Percentiles rank a stretch among this genome's conserved stretches.
phyloP scores from a whole-genome alignment of 2,329 filamentous ascomycete genomes.

The Neonectria ditissima region DNA sequence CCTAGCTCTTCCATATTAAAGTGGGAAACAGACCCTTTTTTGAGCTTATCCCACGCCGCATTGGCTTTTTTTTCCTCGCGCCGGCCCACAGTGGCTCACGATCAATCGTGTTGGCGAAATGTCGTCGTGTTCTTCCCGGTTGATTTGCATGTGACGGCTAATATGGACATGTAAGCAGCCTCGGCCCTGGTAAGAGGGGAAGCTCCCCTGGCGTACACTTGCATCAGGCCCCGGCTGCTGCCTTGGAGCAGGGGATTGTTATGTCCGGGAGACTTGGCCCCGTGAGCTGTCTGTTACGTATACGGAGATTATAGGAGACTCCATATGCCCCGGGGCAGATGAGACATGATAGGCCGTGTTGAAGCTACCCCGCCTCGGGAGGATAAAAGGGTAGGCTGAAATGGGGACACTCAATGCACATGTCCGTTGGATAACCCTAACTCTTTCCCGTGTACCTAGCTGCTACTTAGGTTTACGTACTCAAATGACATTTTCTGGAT shows the following conservation, averaged over 20 bases:
- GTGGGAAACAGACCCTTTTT: not conserved
- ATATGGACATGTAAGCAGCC: not conserved
- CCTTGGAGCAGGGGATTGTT: not conserved
- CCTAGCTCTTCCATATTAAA: not conserved
- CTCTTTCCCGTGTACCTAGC: too few species aligned
- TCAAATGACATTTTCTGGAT: too few species aligned
- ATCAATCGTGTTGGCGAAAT: not conserved
- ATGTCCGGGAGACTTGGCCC: not conserved
- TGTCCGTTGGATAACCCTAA: too few species aligned
- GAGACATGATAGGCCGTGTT: not conserved
- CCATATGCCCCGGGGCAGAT: not conserved
- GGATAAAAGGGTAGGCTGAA: too few species aligned
- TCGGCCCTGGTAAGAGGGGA: not conserved
- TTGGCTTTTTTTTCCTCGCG: not conserved
- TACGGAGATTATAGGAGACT: not conserved
- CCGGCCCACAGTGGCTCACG: not conserved
- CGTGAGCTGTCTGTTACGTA: not conserved
- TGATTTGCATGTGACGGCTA: not conserved
- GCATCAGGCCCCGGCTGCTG: not conserved
- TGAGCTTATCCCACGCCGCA: not conserved
- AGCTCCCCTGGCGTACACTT: not conserved
- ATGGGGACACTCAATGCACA: too few species aligned
- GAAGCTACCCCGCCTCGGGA: too few species aligned
- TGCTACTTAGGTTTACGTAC: too few species aligned
- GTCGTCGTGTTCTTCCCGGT: not conserved